A percentile compares a stretch with the other conserved stretches of the same genome.
Evolutionary conservation across 345 rosid genomes (phyloP).

Genomic region (Carallia brachiata): DNA sequence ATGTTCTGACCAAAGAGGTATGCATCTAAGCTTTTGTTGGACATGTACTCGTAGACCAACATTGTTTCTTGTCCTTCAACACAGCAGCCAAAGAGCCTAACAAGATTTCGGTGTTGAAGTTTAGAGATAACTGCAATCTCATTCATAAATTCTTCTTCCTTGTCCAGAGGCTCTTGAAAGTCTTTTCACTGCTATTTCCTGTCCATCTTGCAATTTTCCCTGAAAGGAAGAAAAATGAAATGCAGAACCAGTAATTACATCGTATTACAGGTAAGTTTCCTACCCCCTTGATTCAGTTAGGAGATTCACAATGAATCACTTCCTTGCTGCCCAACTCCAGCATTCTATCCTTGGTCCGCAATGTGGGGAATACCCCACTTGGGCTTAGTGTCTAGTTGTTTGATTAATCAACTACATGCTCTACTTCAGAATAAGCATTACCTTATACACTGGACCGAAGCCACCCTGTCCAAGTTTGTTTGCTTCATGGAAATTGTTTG

Average conservation of each 20-base stretch:
- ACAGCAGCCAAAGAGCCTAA: constrained; percentile 17
- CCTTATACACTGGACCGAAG: constrained; percentile 29
- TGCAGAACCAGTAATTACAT: no score
- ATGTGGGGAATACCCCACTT: no score
- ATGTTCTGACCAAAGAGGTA: constrained; percentile 14
- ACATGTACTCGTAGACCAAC: constrained; percentile 23
- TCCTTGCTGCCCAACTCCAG: no score
- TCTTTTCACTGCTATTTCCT: constrained; percentile 24
- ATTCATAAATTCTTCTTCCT: constrained; percentile 21
- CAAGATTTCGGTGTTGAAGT: constrained; percentile 25
- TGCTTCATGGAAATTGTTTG: constrained; percentile 2
- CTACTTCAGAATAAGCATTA: background rate
- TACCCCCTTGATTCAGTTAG: no score
- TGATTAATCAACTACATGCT: no score
- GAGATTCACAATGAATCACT: no score
- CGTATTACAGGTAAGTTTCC: no score
- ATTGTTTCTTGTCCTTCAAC: constrained; percentile 18
- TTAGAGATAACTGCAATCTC: constrained; percentile 15
- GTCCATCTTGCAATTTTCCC: constrained; percentile 17
- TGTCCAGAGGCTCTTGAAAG: constrained; percentile 20
- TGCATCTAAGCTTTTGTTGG: constrained; percentile 23
- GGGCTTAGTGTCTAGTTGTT: no score
- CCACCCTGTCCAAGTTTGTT: constrained; percentile 29
- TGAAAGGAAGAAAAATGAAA: background rate
- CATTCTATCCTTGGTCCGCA: no score